These are phyloP conservation scores for Priceomyces medius DNA, from an alignment of 805 yeast genomes.

Conservation along the genomic window DNA sequence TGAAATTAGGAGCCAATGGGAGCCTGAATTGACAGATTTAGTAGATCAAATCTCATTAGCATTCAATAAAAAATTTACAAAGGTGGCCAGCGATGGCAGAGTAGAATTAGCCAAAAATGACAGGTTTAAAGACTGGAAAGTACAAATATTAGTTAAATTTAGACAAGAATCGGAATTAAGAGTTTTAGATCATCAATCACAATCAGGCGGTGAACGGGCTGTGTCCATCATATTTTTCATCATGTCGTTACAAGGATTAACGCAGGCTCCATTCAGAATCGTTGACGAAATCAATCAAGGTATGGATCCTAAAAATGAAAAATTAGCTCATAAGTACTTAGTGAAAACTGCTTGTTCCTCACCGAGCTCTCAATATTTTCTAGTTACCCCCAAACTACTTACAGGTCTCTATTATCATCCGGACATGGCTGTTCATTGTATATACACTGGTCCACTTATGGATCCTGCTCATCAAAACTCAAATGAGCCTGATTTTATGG, in stretches of 20 bases:
- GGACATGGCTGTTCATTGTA: conserved; percentile 83
- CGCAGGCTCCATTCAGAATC: conserved; percentile 87
- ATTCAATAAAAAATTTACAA: conserved; percentile 64
- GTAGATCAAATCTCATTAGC: conserved; percentile 57
- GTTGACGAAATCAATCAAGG: conserved; percentile 99
- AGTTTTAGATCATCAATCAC: conserved; percentile 78
- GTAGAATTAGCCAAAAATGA: conserved; percentile 58
- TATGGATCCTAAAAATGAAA: conserved; percentile 93
- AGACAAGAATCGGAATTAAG: conserved; percentile 72
- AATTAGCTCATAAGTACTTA: conserved; percentile 79
- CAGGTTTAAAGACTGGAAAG: conserved; percentile 71
- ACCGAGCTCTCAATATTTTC: conserved; percentile 74
- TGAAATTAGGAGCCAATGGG: conserved; percentile 52
- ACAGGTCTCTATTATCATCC: conserved; percentile 74
- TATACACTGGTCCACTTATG: conserved; percentile 44
- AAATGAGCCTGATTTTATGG: conserved; percentile 27
- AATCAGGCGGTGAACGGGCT: conserved; percentile 97
- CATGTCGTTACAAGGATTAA: conserved; percentile 84
- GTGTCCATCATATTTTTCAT: conserved; percentile 89
- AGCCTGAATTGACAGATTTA: conserved; percentile 54
- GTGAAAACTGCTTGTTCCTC: conserved; percentile 74
- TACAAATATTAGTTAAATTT: conserved; percentile 82
- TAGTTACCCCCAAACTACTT: conserved; percentile 88
- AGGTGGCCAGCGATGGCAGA: conserved; percentile 86
- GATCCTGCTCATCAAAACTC: conserved; percentile 16